Base-by-base conservation (phyloP, 192 early-diverging fungal genomes). In the Podila verticillata region DNA sequence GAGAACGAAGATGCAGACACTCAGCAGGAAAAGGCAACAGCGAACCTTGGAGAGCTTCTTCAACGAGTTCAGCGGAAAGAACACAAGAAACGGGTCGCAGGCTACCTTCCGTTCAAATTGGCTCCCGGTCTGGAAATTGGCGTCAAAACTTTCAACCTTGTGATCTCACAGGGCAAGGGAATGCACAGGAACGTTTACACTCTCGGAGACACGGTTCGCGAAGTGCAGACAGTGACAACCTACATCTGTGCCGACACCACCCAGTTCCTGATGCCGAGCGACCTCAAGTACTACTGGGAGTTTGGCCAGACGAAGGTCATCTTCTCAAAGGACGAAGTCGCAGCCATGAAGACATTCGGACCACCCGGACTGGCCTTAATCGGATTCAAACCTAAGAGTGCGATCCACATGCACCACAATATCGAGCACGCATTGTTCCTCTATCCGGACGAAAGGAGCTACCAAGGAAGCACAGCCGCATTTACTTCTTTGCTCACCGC, bases 391-490 rank as follows among this genome's bases (percentile, higher is more conserved):
- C 82, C 87, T 15, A 71, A 47, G 12, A 61, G 15, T 30, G 59
- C 68, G 5, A 69, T 93, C 8, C 82, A 85, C 20, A 62, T 75
- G 39, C 81, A 94, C 35, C 83, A 91, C 68, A 93, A 93, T 62
- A 73, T 96, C 64, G 74, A 51, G 24, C 91, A 92, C 64, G 69
- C 91, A 9, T 81, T 85, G 56, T 94, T 96, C 73, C 78, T 96
- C 32, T 91, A 89, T 65, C 93, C 95, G 12, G 92, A 95, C 69
- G 94, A 96, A 60, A 70, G 88, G 86, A 72, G 80, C 61, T 93
- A 88, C 59, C 81, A 87, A 48, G 94, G 94, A 13, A 95, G 95
- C 62, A 89, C 84, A 0, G 81, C 88, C n/a, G 77, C 91, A 6
- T 95, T 95, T 65, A 84, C 91, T 2, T 85, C 91, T 1, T 73